Conservation (phyloP, 2,329 filamentous ascomycete genomes). For the Colletotrichum simmondsii region DNA sequence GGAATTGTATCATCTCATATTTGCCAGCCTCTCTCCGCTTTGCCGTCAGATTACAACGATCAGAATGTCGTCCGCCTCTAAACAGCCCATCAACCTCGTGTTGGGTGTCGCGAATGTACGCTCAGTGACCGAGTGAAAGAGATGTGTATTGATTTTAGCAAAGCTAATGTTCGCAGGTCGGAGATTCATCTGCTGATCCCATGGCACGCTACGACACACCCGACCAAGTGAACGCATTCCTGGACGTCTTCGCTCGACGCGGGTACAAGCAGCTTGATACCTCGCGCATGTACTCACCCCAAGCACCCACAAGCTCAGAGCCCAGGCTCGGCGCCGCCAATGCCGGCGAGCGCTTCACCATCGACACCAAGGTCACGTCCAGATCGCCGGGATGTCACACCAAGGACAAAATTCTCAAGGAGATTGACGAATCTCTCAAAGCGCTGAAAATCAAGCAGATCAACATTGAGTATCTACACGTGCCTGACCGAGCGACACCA, state of each 20-base stretch:
- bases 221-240: not conserved
- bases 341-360: not conserved
- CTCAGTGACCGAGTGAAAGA: not conserved
- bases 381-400: not conserved
- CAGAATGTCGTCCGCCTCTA: not conserved
- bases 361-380: slow-evolving; percentile 3
- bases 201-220: not conserved
- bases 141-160: not conserved
- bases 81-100: not conserved
- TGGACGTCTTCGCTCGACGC: not conserved
- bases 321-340: not conserved
- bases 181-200: not conserved
- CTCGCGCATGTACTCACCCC: not conserved
- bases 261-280: slow-evolving; percentile 2
- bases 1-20: not conserved
- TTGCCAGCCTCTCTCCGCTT: not conserved
- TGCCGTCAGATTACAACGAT: not conserved
- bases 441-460: not conserved
- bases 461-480: not conserved
- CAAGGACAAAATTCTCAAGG: not conserved
- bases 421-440: not conserved
- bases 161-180: not conserved
- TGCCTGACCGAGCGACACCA: not conserved
- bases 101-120: not conserved
- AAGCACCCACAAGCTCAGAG: not conserved